Conservation (phyloP, 768 basidiomycete species). For the Naganishia friedmannii region DNA sequence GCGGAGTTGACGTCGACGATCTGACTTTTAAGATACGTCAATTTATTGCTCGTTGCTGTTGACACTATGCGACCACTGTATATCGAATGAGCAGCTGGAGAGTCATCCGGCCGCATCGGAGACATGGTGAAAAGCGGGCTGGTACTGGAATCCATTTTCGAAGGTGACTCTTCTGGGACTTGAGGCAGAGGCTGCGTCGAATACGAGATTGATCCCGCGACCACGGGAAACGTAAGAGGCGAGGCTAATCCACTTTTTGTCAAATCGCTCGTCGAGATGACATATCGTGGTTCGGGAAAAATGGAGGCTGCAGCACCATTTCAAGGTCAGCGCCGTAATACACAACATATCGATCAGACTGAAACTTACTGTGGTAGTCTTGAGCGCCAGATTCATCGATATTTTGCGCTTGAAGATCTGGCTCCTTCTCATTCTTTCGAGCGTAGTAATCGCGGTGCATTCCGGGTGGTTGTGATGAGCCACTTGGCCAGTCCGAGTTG, state of each 20-base stretch:
- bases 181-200: conserved; percentile 2
- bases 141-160: neutral
- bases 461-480: neutral
- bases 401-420: neutral
- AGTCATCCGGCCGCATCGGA: neutral
- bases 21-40: conserved; percentile 1
- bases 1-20: neutral
- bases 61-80: conserved; percentile 9
- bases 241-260: neutral
- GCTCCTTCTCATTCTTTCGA: neutral
- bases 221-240: neutral
- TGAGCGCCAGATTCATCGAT: neutral
- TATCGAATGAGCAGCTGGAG: conserved; percentile 1
- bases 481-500: neutral
- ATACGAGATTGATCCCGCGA: neutral
- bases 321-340: neutral
- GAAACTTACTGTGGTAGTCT: neutral
- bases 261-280: neutral
- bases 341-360: neutral
- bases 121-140: conserved; percentile 17
- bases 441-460: neutral
- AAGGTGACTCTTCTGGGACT: conserved; percentile 21
- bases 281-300: neutral
- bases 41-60: conserved; percentile 2
- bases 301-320: neutral